phyloP scores from a whole-genome alignment of 768 basidiomycete genomes.

The Boletus bicolor region DNA sequence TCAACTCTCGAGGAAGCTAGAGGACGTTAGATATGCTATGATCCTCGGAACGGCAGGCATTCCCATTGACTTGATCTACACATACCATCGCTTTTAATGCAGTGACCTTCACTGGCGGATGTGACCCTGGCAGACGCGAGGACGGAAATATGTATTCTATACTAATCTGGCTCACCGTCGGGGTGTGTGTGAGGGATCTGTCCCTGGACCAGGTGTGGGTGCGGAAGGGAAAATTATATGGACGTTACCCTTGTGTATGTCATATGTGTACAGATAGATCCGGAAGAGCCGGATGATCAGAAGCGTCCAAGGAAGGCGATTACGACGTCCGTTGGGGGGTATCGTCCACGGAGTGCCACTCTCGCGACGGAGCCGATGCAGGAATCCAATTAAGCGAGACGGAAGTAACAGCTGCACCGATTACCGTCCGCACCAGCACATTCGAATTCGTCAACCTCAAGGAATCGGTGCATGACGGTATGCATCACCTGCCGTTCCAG shows the following conservation, averaged over 20 bases:
- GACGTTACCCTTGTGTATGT: constrained; percentile 24
- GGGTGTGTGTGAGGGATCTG: constrained; percentile 5
- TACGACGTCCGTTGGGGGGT: constrained; percentile 13
- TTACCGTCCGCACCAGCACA: not conserved
- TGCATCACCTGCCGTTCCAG: constrained; percentile 19
- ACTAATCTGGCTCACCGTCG: constrained; percentile 28
- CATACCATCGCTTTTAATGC: constrained; percentile 27
- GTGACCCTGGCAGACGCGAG: not conserved
- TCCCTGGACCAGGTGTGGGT: constrained; percentile 27
- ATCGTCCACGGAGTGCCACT: not conserved
- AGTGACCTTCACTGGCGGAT: constrained; percentile 8
- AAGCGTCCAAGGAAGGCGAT: constrained; percentile 12
- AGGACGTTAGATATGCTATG: constrained; percentile 12
- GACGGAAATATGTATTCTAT: constrained; percentile 18
- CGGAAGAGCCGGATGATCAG: constrained; percentile 9
- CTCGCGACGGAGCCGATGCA: constrained; percentile 21
- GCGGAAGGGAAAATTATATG: constrained; percentile 22
- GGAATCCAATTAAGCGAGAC: constrained; percentile 12
- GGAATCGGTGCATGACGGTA: constrained; percentile 9
- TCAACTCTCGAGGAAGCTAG: constrained; percentile 68
- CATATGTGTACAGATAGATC: constrained; percentile 17
- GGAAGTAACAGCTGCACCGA: constrained; percentile 9
- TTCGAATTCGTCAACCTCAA: not conserved
- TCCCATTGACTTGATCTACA: constrained; percentile 28
- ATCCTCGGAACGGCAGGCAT: constrained; percentile 12